phyloP scores from a whole-genome alignment of 371 early-diverging fungal species.

The Mucor lusitanicus region DNA sequence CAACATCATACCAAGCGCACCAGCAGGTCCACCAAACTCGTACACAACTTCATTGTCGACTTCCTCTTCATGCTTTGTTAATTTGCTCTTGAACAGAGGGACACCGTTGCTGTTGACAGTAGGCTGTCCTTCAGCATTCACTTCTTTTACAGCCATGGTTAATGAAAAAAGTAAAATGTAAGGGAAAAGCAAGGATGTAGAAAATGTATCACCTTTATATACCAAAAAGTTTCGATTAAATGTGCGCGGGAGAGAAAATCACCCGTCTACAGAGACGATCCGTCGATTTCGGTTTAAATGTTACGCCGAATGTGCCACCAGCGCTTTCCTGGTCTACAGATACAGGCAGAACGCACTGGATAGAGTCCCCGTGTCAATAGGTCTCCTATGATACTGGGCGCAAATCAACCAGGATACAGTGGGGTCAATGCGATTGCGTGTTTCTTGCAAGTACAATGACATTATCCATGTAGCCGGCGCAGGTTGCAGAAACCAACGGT shows the following conservation, averaged over 20 bases:
- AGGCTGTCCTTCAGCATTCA: conserved; percentile 12
- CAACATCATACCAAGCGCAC: conserved; percentile 70
- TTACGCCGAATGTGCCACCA: conserved; percentile 5
- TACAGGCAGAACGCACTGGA: background rate
- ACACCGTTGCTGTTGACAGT: conserved; percentile 39
- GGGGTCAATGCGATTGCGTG: background rate
- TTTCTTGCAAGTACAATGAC: background rate
- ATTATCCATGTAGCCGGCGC: background rate
- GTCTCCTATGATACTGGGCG: background rate
- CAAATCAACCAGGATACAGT: background rate
- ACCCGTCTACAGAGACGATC: background rate
- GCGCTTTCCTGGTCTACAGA: too few species aligned
- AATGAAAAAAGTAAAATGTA: background rate
- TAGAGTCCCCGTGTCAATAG: too few species aligned
- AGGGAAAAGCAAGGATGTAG: background rate
- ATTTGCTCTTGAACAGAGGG: conserved; percentile 39
- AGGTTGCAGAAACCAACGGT: conserved; percentile 7
- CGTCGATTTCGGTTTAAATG: background rate
- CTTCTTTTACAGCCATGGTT: conserved; percentile 17
- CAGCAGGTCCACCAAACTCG: conserved; percentile 76
- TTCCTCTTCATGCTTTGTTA: conserved; percentile 49
- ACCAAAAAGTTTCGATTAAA: background rate
- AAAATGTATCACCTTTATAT: conserved; percentile 3
- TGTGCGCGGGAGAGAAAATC: conserved; percentile 6
- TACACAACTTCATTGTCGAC: conserved; percentile 65